These are phyloP conservation scores for Saccharomyces mikatae DNA, from an alignment of 805 yeast species.

Conservation along the genomic window DNA sequence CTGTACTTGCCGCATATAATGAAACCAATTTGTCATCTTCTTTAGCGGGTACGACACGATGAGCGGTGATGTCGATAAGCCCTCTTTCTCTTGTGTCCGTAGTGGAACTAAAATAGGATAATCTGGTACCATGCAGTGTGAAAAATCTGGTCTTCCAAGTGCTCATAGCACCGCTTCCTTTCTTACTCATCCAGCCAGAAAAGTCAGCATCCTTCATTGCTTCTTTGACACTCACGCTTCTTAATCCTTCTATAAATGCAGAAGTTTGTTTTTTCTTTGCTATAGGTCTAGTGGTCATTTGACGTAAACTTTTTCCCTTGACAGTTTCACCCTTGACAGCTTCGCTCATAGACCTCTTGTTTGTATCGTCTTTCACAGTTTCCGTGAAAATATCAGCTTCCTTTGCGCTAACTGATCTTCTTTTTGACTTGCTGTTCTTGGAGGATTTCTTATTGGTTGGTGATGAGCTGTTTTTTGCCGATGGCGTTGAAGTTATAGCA, in stretches of 20 bases:
- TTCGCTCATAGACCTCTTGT: conserved; percentile 42
- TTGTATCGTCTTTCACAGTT: conserved; percentile 15
- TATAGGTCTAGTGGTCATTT: conserved; percentile 43
- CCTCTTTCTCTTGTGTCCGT: conserved; percentile 85
- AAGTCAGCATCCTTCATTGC: conserved; percentile 67
- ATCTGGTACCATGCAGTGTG: conserved; percentile 83
- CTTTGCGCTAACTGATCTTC: conserved; percentile 47
- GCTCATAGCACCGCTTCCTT: conserved; percentile 76
- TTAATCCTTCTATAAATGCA: conserved; percentile 83
- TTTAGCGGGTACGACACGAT: conserved; percentile 73
- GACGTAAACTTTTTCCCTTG: conserved; percentile 41
- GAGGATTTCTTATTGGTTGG: conserved; percentile 6
- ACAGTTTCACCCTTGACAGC: conserved; percentile 33
- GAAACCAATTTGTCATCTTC: conserved; percentile 84
- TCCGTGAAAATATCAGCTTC: conserved; percentile 23
- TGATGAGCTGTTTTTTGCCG: conserved; percentile 2
- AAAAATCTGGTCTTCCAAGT: conserved; percentile 85
- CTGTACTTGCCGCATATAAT: conserved; percentile 84
- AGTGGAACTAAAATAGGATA: conserved; percentile 75
- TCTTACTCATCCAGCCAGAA: conserved; percentile 95
- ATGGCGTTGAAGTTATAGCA: conserved; percentile 2
- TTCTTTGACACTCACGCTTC: conserved; percentile 63
- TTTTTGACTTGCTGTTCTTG: conserved; percentile 26
- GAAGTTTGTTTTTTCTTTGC: conserved; percentile 55
- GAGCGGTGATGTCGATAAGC: conserved; percentile 90